Evolutionary conservation across 495 filamentous ascomycete species (phyloP).

Genomic region (Penicillium riverlandense): DNA sequence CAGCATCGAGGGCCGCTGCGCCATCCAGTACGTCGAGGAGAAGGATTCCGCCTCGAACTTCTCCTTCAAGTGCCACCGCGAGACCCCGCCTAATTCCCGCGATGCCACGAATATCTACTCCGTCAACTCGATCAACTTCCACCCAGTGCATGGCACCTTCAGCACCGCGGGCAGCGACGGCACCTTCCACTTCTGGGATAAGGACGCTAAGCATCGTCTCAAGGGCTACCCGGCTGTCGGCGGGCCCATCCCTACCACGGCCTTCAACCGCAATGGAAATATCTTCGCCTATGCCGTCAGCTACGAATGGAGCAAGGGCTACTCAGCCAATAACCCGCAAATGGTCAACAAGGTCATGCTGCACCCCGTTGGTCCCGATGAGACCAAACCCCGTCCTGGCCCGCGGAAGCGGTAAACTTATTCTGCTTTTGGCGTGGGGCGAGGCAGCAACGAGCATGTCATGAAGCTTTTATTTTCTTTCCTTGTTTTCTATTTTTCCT

Average conservation of each 20-base stretch:
- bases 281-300: conserved; percentile 89
- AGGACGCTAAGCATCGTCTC: conserved; percentile 76
- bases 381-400: conserved; percentile 72
- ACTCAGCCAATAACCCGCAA: conserved; percentile 59
- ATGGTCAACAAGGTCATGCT: conserved; percentile 80
- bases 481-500: neutral
- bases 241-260: conserved; percentile 69
- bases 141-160: conserved; percentile 82
- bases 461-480: conserved; percentile 11
- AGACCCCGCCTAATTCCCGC: conserved; percentile 54
- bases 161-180: conserved; percentile 85
- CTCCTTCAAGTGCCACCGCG: conserved; percentile 90
- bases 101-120: conserved; percentile 75
- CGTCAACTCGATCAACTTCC: conserved; percentile 85
- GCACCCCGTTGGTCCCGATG: conserved; percentile 66
- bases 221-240: conserved; percentile 84
- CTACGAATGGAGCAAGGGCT: conserved; percentile 95
- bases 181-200: conserved; percentile 88
- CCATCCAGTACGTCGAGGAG: conserved; percentile 83
- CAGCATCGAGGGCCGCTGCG: conserved; percentile 83
- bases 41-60: conserved; percentile 79
- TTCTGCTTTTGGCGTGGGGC: no score
- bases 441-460: conserved; percentile 20
- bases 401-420: conserved; percentile 58
- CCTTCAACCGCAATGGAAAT: conserved; percentile 67